phyloP scores from a whole-genome alignment of 176 grass and related monocot genomes.

The Ensete glaucum region DNA sequence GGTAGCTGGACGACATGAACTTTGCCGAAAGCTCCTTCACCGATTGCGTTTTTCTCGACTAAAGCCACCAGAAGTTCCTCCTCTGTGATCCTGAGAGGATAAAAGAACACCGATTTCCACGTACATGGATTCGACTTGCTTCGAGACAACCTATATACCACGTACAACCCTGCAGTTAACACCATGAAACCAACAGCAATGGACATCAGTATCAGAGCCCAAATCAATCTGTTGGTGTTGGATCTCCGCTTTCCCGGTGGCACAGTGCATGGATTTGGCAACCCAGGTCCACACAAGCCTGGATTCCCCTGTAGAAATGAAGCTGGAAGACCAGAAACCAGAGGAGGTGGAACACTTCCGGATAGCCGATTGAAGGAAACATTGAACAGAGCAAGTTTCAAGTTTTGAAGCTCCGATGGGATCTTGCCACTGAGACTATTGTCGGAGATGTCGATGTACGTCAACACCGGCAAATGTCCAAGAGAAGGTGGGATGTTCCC shows the following conservation, averaged over 20 bases:
- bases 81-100: constrained; percentile 42
- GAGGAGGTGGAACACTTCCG: constrained; percentile 46
- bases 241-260: constrained; percentile 12
- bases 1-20: constrained; percentile 30
- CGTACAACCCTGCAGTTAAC: constrained; percentile 29
- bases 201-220: constrained; percentile 30
- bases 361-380: constrained; percentile 64
- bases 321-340: constrained; percentile 51
- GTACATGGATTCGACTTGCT: neutral
- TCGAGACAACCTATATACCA: constrained; percentile 18
- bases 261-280: constrained; percentile 30
- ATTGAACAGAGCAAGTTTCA: constrained; percentile 74
- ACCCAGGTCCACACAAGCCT: constrained; percentile 45
- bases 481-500: constrained; percentile 55
- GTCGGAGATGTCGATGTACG: constrained; percentile 73
- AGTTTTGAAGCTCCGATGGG: constrained; percentile 38
- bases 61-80: constrained; percentile 42
- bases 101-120: constrained; percentile 57
- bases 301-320: constrained; percentile 60
- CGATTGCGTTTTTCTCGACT: constrained; percentile 38
- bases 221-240: constrained; percentile 12
- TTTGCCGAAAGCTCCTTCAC: constrained; percentile 52
- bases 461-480: constrained; percentile 51
- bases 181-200: constrained; percentile 27
- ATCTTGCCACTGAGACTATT: constrained; percentile 55